These are phyloP conservation scores for Astragalus membranaceus DNA, from an alignment of 306 rosid genomes.

Conservation along the genomic window DNA sequence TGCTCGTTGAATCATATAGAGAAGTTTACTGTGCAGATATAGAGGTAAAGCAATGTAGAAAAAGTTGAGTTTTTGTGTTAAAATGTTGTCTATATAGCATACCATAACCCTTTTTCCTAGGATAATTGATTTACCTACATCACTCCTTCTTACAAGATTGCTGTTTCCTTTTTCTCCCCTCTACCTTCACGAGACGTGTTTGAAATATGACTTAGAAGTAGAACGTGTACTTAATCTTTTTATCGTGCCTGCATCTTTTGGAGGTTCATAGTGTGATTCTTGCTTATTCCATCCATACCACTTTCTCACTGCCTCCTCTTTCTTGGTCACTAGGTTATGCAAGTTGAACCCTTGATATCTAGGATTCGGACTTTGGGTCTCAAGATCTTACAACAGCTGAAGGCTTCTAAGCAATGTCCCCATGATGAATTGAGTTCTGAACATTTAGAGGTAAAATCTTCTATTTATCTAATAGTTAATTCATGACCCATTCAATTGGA, in stretches of 20 bases:
- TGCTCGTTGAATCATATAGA: background rate
- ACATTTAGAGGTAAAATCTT: constrained; percentile 55
- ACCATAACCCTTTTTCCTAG: background rate
- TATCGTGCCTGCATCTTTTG: constrained; percentile 7
- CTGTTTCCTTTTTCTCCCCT: background rate
- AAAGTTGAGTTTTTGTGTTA: background rate
- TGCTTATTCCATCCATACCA: background rate
- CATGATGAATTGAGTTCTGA: constrained; percentile 52
- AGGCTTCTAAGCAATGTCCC: constrained; percentile 41
- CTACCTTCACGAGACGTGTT: background rate
- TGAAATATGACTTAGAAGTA: constrained; percentile 11
- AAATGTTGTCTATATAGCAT: background rate
- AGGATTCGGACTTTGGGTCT: constrained; percentile 42
- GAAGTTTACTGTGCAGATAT: background rate
- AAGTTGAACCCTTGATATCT: constrained; percentile 56
- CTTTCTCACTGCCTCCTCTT: constrained; percentile 24
- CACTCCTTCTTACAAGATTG: background rate
- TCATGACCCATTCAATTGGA: background rate
- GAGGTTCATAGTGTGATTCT: constrained; percentile 2
- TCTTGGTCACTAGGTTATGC: constrained; percentile 58
- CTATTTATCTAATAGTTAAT: background rate
- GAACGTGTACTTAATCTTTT: constrained; percentile 4
- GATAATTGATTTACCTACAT: background rate
- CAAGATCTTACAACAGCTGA: constrained; percentile 54
- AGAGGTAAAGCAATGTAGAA: background rate